Conservation (phyloP, 305 asterid genomes). For the Plantago rigida region DNA sequence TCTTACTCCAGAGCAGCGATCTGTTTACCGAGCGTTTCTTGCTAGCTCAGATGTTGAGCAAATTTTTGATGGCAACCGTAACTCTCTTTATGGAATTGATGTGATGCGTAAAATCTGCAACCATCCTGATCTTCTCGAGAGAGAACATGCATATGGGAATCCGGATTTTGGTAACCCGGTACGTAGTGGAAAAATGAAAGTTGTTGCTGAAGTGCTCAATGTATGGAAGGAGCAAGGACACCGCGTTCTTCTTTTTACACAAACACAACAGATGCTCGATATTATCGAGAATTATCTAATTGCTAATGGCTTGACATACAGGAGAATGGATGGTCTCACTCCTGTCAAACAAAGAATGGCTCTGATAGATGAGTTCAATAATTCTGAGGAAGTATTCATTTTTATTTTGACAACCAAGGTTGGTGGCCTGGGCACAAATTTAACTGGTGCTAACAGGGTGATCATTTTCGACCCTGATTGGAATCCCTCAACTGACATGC, state of each 20-base stretch:
- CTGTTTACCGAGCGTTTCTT: constrained; percentile 86
- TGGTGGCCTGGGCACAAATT: constrained; percentile 93
- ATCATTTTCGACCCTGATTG: constrained; percentile 96
- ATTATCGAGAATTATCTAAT: constrained; percentile 67
- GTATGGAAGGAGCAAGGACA: constrained; percentile 96
- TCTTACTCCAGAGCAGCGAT: constrained; percentile 73
- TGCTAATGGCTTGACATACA: constrained; percentile 47
- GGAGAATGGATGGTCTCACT: constrained; percentile 94
- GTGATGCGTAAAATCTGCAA: constrained; percentile 95
- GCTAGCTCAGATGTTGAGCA: constrained; percentile 96
- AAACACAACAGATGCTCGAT: constrained; percentile 97
- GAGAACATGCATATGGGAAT: constrained; percentile 69
- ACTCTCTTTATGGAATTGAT: constrained; percentile 84
- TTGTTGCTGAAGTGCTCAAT: constrained; percentile 76
- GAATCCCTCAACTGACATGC: constrained; percentile 99
- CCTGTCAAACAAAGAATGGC: constrained; percentile 86
- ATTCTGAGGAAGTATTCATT: constrained; percentile 61
- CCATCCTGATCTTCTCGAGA: constrained; percentile 96
- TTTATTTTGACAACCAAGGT: constrained; percentile 89
- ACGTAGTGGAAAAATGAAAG: constrained; percentile 91
- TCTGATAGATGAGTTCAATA: constrained; percentile 83
- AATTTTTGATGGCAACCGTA: constrained; percentile 75
- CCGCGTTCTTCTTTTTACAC: constrained; percentile 85
- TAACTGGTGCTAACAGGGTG: constrained; percentile 93
- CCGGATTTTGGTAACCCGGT: constrained; percentile 86